Evolutionary conservation across 2,329 filamentous ascomycete genomes (phyloP), one percentile per base, ranked within the genome.

Genomic region (Alternaria conjuncta): DNA sequence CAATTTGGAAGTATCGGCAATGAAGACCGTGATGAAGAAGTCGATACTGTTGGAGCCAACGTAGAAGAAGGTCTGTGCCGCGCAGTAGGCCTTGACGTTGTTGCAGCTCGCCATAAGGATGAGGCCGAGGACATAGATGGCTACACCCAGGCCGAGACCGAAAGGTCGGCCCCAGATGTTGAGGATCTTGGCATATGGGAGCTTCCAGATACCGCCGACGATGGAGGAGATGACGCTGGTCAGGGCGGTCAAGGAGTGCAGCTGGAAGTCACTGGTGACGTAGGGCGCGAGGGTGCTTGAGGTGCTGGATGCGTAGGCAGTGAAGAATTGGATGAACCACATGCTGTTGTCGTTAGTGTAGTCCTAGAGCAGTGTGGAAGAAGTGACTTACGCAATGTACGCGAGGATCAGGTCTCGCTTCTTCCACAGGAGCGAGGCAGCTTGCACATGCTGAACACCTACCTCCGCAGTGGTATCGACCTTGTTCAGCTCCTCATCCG

Each of bases 71-170:
- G 91, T 89, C 66, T 88, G 84, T 3, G 87, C 89, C 5, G 89
- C 89, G 51, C 87, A 88, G 76, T 89, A 92, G 0, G 85, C 87
- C 66, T 86, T 78, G 25, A 91, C 85, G 62, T 86, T 86, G 10
- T 84, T 83, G 77, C 87, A 91, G 2, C 82, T 84, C 6, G 91
- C 91, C 85, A 92, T 91, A 79, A 93, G 84, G 56, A 91, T 90
- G 77, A 92, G 69, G 6, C 75, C 75, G 20, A 79, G 57, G 32
- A 72, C 64, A 20, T 70, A 74, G 43, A 63, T 72, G n/a, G 55
- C 59, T 21, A 83, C 73, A 59, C 78, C 78, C 8, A 82, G 50
- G 18, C 69, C 63, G 20, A 80, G 76, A 6, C 79, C 81, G 49
- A 79, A 69, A 0, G 79, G 77, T 11, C 82, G 74, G 9, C 81